Conservation (phyloP, 2,329 filamentous ascomycete genomes). For the Tolypocladium paradoxum region DNA sequence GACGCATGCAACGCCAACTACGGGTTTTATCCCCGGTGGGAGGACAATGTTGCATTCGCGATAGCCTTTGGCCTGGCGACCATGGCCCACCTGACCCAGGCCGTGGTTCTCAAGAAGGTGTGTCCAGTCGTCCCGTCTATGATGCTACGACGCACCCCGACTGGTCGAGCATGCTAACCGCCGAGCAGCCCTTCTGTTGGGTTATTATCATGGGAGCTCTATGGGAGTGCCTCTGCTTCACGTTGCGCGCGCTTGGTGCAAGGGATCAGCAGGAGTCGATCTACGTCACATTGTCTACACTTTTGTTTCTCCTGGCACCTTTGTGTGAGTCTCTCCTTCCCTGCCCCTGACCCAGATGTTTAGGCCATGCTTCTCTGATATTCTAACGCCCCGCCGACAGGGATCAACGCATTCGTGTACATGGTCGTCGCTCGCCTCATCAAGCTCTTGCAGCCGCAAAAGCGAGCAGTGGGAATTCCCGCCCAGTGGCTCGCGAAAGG, state of each 20-base stretch:
- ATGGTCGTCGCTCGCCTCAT: slow-evolving; percentile 32
- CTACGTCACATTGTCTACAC: slow-evolving; percentile 7
- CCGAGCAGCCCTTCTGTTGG: slow-evolving; percentile 15
- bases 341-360: too few relatives aligned
- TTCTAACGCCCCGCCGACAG: too few relatives aligned
- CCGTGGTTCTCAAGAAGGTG: slow-evolving; percentile 7
- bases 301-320: slow-evolving; percentile 16
- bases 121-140: too few relatives aligned
- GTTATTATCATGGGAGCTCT: slow-evolving; percentile 19
- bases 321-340: slow-evolving; percentile 11
- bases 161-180: too few relatives aligned
- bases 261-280: slow-evolving; percentile 12
- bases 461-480: slow-evolving; percentile 20
- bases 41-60: slow-evolving; percentile 6
- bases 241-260: slow-evolving; percentile 16
- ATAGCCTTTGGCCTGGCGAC: slow-evolving; percentile 5
- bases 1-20: slow-evolving; percentile 11
- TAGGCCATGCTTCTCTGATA: neutral
- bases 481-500: slow-evolving; percentile 22
- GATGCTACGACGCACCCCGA: too few relatives aligned
- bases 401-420: slow-evolving; percentile 32
- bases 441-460: slow-evolving; percentile 25
- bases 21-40: slow-evolving; percentile 9
- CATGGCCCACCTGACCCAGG: slow-evolving; percentile 4
- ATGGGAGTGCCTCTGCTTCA: slow-evolving; percentile 19